Evolutionary conservation across 1,139 yeast genomes (phyloP).

Genomic region (Pichia inconspicua): DNA sequence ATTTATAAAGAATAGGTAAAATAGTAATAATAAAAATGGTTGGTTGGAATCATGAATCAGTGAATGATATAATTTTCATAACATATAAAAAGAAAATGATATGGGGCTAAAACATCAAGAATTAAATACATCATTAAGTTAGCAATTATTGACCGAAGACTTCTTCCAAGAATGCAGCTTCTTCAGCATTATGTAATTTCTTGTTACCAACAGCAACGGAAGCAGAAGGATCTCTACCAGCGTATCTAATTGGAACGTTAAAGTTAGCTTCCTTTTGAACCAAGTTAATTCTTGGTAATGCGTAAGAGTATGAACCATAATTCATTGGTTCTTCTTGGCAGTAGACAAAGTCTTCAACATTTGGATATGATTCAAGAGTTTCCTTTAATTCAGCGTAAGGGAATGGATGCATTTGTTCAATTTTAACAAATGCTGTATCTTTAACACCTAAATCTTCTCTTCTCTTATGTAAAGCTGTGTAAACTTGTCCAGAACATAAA

Average conservation of each 20-base stretch:
- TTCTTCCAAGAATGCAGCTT: conserved; percentile 74
- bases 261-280: conserved; percentile 65
- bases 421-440: conserved; percentile 77
- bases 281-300: conserved; percentile 73
- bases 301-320: conserved; percentile 85
- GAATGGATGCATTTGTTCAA: conserved; percentile 98
- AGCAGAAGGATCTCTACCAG: conserved; percentile 97
- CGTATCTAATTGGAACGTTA: conserved; percentile 66
- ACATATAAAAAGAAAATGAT: neutral
- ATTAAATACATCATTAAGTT: neutral
- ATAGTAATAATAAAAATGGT: neutral
- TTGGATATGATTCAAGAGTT: conserved; percentile 70
- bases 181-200: conserved; percentile 82
- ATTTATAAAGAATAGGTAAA: conserved; percentile 2
- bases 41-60: neutral
- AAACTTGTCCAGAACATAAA: conserved; percentile 88
- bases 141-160: conserved; percentile 38
- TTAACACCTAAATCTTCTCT: conserved; percentile 71
- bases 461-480: conserved; percentile 82
- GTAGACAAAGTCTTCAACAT: conserved; percentile 84
- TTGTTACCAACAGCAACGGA: conserved; percentile 98
- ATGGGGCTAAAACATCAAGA: too few species aligned
- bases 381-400: conserved; percentile 93
- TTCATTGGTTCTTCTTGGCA: conserved; percentile 99
- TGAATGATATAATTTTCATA: neutral